Base-by-base conservation (phyloP, 1,284 basidiomycete species). In the Somion occarium region DNA sequence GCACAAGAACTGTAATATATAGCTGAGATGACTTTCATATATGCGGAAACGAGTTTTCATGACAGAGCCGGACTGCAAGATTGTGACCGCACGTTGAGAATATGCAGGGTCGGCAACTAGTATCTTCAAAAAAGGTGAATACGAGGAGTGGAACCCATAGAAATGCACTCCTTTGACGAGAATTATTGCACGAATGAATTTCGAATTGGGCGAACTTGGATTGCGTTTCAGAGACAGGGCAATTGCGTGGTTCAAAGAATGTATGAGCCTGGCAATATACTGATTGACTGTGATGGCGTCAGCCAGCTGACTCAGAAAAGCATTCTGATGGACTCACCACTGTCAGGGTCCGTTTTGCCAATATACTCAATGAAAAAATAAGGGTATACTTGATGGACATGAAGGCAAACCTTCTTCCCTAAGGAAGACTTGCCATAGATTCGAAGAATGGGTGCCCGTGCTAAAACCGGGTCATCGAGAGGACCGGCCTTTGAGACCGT, bases 141-240 rank as follows among this genome's bases (percentile, higher is more conserved):
- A 90, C 23, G 85, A 83, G 18, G 89, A 76, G 65, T 95, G 90
- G 68, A 95, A 98, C 5, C 96, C 96, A 68, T 98, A 99, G 68
- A 98, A 98, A 59, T 91, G 88, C 20, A 91, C 73, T n/a, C 93
- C 96, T 71, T 98, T 98, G 60, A 95, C 91, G 34, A 96, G 78
- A 48, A 93, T 70, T 44, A 98, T 82, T 5, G 82, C 73, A 53
- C 85, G 80, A 66, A 89, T 73, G 64, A 76, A 88, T 51, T 75
- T 78, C 12, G 82, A 78, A 47, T 74, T 79, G 7, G 68, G 63
- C 0, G 78, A 78, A 9, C 71, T 58, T 3, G 83, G 83, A 50
- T 85, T 78, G 18, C 82, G 79, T 60, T 82, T 85, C 54, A 88
- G 64, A 2, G 87, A 88, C 42, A 89, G 67, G 0, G 83, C 81